Percentiles rank a stretch among this genome's conserved stretches.
phyloP scores from a whole-genome alignment of 352 stramenopile genomes.

The Thalassiosira mediterranea region DNA sequence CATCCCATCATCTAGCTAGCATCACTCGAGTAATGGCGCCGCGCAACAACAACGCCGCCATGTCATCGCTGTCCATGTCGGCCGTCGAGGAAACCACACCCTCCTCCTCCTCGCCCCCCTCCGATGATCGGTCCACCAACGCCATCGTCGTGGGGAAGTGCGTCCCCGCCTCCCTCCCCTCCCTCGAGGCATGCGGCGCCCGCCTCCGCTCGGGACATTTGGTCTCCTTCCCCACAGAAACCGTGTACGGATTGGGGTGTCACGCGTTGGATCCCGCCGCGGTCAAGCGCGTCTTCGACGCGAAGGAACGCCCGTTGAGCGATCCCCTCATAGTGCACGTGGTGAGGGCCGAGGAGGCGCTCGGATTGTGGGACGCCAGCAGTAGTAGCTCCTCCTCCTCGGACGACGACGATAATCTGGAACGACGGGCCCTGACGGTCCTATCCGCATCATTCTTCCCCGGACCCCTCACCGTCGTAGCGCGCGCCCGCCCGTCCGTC shows the following conservation, averaged over 20 bases:
- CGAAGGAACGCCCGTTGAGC: conserved; percentile 93
- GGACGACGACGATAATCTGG: conserved; percentile 30
- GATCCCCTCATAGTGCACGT: conserved; percentile 99
- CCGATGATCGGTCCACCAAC: neutral
- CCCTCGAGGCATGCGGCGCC: conserved; percentile 56
- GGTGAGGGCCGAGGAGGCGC: conserved; percentile 85
- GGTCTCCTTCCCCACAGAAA: conserved; percentile 97
- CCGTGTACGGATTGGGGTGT: conserved; percentile 98
- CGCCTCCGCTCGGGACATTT: conserved; percentile 66
- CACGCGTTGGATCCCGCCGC: conserved; percentile 93
- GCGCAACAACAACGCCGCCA: neutral
- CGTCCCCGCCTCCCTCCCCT: conserved; percentile 39
- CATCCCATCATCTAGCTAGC: no score
- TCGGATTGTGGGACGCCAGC: conserved; percentile 85
- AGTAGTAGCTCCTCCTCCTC: conserved; percentile 15
- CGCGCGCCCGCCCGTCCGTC: conserved; percentile 88
- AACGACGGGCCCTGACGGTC: conserved; percentile 76
- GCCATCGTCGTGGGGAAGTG: no score
- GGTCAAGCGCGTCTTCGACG: conserved; percentile 95
- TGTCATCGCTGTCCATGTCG: neutral
- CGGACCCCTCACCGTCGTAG: conserved; percentile 96
- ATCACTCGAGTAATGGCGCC: neutral
- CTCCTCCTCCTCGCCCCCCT: neutral
- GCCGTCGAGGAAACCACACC: neutral
- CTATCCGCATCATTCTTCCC: conserved; percentile 94